Evolutionary conservation across 1,284 basidiomycete species (phyloP).

Genomic region (Ganoderma resinaceum): DNA sequence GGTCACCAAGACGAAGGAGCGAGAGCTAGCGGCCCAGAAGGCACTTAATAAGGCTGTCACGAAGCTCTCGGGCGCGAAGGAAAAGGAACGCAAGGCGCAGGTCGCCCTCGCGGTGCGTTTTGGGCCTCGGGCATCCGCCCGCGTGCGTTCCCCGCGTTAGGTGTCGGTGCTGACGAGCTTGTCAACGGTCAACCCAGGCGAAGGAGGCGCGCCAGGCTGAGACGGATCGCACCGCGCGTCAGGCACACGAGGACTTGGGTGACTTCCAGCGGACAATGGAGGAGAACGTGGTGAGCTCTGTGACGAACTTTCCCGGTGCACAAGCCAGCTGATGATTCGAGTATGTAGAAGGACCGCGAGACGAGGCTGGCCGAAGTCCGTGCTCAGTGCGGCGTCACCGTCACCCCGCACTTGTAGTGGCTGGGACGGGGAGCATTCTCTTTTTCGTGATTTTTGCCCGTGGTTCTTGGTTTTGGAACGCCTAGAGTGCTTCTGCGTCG

Average conservation of each 20-base stretch:
- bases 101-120: constrained; percentile 17
- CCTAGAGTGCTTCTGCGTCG: background rate
- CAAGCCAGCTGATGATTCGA: no score
- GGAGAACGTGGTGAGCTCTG: constrained; percentile 25
- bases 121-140: background rate
- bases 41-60: constrained; percentile 22
- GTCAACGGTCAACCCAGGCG: background rate
- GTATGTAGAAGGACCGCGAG: constrained; percentile 23
- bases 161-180: background rate
- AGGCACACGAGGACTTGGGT: constrained; percentile 21
- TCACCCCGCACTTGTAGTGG: background rate
- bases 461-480: background rate
- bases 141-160: background rate
- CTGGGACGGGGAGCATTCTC: background rate
- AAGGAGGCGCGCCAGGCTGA: constrained; percentile 19
- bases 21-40: constrained; percentile 22
- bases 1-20: constrained; percentile 20
- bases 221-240: constrained; percentile 13
- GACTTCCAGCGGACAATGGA: constrained; percentile 17
- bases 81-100: constrained; percentile 18
- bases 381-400: constrained; percentile 6
- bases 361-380: constrained; percentile 21
- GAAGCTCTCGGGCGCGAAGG: constrained; percentile 22
- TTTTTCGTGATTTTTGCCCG: background rate
- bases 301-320: no score